Evolutionary conservation across 345 rosid genomes (phyloP), one percentile per base, ranked within the genome.

Genomic region (Hirschfeldia incana): DNA sequence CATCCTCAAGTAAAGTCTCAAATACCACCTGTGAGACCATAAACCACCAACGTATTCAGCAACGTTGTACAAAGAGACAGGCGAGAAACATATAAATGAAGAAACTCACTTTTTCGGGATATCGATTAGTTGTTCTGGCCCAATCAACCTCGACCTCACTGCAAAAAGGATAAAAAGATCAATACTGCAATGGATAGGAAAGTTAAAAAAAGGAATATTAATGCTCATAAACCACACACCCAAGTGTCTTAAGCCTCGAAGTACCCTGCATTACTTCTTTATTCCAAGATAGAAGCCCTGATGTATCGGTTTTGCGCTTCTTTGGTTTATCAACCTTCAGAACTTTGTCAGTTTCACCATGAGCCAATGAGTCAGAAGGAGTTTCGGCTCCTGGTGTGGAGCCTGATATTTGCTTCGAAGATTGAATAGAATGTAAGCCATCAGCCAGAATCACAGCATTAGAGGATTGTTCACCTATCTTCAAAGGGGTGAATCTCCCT

Each of bases 121-220:
- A 79, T 69, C 91, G 83, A 79, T 90, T 87, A 69, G 86, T 82
- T 26, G 86, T 87, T 59, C 66, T 84, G 11, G 89, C 89, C 99
- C 98, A 93, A 39, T 84, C 89, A n/a, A 51, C 79, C 74, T 91
- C 99, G 15, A 88, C 89, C 70, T 33, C 74, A 59, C 99, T 95
- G 91, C 83, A 85, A 83, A 51, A 59, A 69, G 21, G 8, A 13
- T 37, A 62, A 13, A 36, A 62, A 39, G 13, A 3, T 62, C 13
- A 53, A 53, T 13, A 69, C 6, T 21, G 39, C 13, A 37, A 13
- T 6, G 42, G 1, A 21, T 62, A 74, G 53, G 65, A 51, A 61
- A 21, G 21, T 21, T 21, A 44, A 59, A 4, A 2, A 26, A 65
- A 11, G 4, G 34, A 62, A 37, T 12, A 70, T 13, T 62, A 51